phyloP scores from a whole-genome alignment of 2,329 filamentous ascomycete genomes.

The Venturia effusa region DNA sequence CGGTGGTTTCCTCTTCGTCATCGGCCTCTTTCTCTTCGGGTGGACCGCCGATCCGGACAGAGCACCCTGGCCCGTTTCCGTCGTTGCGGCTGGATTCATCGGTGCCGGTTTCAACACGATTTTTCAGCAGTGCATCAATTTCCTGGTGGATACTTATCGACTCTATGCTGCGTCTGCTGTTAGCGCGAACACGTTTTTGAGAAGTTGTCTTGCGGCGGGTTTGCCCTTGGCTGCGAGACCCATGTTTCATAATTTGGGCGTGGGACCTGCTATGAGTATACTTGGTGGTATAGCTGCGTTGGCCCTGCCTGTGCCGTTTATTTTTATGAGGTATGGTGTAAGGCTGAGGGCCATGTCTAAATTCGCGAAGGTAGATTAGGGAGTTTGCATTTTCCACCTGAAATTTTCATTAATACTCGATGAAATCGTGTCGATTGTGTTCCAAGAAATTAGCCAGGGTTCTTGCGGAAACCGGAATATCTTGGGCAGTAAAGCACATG shows the following conservation, averaged over 20 bases:
- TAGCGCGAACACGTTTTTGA: constrained; percentile 39
- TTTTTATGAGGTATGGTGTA: constrained; percentile 34
- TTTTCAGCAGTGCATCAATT: constrained; percentile 61
- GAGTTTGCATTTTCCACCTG: too few relatives aligned
- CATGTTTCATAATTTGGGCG: constrained; percentile 34
- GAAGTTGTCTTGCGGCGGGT: constrained; percentile 36
- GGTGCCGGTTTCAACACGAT: constrained; percentile 17
- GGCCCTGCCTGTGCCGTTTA: constrained; percentile 32
- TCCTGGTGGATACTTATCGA: constrained; percentile 57
- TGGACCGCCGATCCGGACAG: constrained; percentile 41
- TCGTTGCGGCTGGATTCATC: constrained; percentile 40
- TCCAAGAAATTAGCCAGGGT: too few relatives aligned
- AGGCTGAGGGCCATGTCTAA: constrained; percentile 32
- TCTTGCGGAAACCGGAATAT: too few relatives aligned
- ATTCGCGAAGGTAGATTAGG: constrained; percentile 23
- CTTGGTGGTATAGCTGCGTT: constrained; percentile 30
- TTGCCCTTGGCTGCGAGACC: constrained; percentile 36
- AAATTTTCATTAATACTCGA: too few relatives aligned
- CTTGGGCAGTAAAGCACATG: too few relatives aligned
- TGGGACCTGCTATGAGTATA: constrained; percentile 32
- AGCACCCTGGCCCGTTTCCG: constrained; percentile 46
- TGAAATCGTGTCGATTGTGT: neutral
- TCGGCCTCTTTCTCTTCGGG: constrained; percentile 49
- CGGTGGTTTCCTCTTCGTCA: constrained; percentile 46
- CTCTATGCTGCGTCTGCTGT: constrained; percentile 33